Evolutionary conservation across 2,329 filamentous ascomycete species (phyloP).

Genomic region (Phyllosticta citrichinensis): DNA sequence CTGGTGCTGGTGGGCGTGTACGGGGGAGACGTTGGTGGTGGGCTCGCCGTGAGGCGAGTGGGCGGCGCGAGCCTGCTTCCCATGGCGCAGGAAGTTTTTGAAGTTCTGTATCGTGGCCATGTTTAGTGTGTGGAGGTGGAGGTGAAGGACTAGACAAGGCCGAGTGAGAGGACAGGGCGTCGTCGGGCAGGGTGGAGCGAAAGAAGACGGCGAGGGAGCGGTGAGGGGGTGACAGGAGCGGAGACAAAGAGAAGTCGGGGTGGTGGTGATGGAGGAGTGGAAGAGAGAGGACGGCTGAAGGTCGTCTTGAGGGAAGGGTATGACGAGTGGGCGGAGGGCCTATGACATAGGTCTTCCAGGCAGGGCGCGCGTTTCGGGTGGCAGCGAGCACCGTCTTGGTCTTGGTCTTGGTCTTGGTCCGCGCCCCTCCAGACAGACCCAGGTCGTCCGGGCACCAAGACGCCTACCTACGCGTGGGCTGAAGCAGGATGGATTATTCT

Average conservation of each 20-base stretch:
- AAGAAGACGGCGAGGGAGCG: background rate
- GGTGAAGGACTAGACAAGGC: background rate
- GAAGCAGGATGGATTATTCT: background rate
- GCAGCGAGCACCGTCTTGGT: background rate
- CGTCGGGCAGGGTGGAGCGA: background rate
- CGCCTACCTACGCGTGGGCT: conserved; percentile 1
- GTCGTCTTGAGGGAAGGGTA: background rate
- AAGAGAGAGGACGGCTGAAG: background rate
- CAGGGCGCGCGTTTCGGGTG: background rate
- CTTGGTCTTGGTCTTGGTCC: background rate
- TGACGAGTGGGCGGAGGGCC: conserved; percentile 2
- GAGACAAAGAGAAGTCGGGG: background rate
- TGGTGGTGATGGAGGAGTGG: background rate
- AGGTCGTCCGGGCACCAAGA: background rate
- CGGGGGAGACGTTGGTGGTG: conserved; percentile 52
- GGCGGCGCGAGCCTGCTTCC: conserved; percentile 77
- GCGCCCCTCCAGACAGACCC: background rate
- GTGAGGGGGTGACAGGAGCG: background rate
- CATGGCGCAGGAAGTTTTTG: conserved; percentile 97
- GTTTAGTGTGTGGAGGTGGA: conserved; percentile 15
- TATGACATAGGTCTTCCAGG: conserved; percentile 8
- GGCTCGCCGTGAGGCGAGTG: conserved; percentile 49
- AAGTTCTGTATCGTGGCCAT: conserved; percentile 82
- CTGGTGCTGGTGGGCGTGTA: conserved; percentile 51
- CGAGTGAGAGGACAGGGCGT: background rate